A percentile compares a stretch with the other conserved stretches of the same genome.
Evolutionary conservation across 1,139 yeast genomes (phyloP).

Genomic region (Yamadazyma atmosphaerica): DNA sequence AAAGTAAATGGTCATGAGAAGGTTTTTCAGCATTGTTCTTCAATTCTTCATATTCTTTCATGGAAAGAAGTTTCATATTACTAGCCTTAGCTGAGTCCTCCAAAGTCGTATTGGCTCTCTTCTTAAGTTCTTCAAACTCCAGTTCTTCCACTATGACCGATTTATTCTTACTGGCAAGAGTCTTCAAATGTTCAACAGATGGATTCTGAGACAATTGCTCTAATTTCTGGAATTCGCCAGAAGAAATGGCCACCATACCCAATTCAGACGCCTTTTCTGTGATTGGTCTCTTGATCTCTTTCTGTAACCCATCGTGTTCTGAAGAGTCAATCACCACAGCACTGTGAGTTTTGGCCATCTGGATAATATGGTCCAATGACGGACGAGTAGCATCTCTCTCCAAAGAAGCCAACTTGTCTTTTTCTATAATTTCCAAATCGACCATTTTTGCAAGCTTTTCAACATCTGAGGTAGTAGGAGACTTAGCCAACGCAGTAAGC

Average conservation of each 20-base stretch:
- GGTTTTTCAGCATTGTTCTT: constrained; percentile 16
- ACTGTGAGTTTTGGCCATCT: constrained; percentile 20
- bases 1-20: constrained; percentile 18
- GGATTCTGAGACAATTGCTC: constrained; percentile 15
- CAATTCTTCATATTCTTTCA: constrained; percentile 21
- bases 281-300: constrained; percentile 9
- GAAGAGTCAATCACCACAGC: constrained; percentile 19
- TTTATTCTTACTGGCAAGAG: constrained; percentile 15
- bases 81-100: constrained; percentile 16
- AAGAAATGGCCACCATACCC: constrained; percentile 7
- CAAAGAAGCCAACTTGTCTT: constrained; percentile 14
- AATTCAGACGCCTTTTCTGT: constrained; percentile 12
- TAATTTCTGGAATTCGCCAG: constrained; percentile 4
- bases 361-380: constrained; percentile 18
- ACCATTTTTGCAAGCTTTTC: constrained; percentile 10
- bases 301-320: constrained; percentile 11
- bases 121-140: constrained; percentile 14
- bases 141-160: constrained; percentile 3
- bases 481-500: constrained; percentile 6
- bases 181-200: constrained; percentile 13
- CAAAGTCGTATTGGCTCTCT: constrained; percentile 16
- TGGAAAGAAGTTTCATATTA: constrained; percentile 13
- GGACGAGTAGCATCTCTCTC: constrained; percentile 10
- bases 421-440: constrained; percentile 17
- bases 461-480: constrained; percentile 18